A percentile compares a stretch with the other conserved stretches of the same genome.
These are phyloP conservation scores for Dendrobium officinale DNA, from an alignment of 106 monocot genomes.

Conservation along the genomic window DNA sequence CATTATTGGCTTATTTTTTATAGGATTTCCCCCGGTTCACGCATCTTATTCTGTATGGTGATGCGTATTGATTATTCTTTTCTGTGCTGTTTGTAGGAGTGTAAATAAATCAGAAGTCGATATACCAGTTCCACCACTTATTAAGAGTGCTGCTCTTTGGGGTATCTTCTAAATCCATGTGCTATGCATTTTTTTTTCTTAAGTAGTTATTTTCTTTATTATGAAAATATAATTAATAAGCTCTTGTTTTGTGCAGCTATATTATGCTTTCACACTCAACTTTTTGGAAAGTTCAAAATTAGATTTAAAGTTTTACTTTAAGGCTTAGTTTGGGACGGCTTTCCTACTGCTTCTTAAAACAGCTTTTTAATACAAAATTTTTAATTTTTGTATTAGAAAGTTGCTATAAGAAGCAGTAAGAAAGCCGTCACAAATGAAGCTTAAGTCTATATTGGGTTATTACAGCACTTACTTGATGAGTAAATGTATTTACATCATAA, in stretches of 20 bases:
- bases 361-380: too few relatives aligned
- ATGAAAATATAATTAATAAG: background rate
- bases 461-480: too few relatives aligned
- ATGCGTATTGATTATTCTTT: background rate
- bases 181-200: background rate
- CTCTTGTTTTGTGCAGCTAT: background rate
- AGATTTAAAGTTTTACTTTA: too few relatives aligned
- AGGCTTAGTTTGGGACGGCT: too few relatives aligned
- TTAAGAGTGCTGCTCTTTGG: constrained; percentile 80
- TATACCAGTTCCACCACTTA: constrained; percentile 68
- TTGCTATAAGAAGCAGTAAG: too few relatives aligned
- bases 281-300: too few relatives aligned
- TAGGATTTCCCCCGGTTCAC: background rate
- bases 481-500: too few relatives aligned
- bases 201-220: background rate
- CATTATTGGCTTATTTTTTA: background rate
- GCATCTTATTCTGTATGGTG: background rate
- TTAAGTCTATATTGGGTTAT: too few relatives aligned
- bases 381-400: too few relatives aligned
- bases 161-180: constrained; percentile 24
- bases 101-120: constrained; percentile 75
- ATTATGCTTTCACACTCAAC: too few relatives aligned
- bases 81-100: constrained; percentile 27
- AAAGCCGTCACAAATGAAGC: too few relatives aligned
- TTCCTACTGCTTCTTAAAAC: too few relatives aligned